Base-by-base conservation (phyloP, 2,329 filamentous ascomycete species). In the Calonectria pseudoreteaudii region DNA sequence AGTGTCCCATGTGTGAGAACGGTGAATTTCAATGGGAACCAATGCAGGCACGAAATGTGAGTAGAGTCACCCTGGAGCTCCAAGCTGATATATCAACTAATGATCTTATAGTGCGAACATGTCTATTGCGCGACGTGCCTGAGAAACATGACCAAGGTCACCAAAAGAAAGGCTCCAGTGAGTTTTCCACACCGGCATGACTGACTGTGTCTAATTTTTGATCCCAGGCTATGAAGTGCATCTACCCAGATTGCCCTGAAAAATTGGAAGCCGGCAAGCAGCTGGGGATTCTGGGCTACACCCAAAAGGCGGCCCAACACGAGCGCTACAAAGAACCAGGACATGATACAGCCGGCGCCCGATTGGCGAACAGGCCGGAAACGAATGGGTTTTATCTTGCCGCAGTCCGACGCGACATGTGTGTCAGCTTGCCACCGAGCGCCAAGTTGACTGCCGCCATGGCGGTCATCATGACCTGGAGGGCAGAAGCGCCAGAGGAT, bases 371-470 rank as follows among this genome's bases (percentile, higher is more conserved):
- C 14, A 56, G 75, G 0, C 64, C 76, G 0, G 66, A 72, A 0
- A 77, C 76, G 2, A 70, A 62, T 0, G 18, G 30, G 16, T 83
- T 82, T 28, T 81, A 84, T 3, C 69, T 72, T 0, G 79, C 82
- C 2, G 67, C 70, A 5, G 72, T 70, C 9, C 60, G 38, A 0
- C 9, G 76, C 0, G 16, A 44, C 0, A 38, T 50, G 8, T 52
- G 73, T 0, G 28, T 75, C 16, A 60, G 38, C 9, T 58, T 80
- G 7, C 68, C 79, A 0, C 75, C 80, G 0, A 83, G 84, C 18
- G 76, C 84, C 1, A 86, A 86, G 72, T 64, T 84, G 0, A 80
- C 80, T 0, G 81, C 79, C 0, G 76, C 83, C 0, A 81, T 84
- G 74, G 77, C 81, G 4, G 77, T 85, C 0, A 74, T 85, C 1